These are phyloP conservation scores for Aspergillus flavus DNA, from an alignment of 2,329 filamentous ascomycete genomes.

Conservation along the genomic window DNA sequence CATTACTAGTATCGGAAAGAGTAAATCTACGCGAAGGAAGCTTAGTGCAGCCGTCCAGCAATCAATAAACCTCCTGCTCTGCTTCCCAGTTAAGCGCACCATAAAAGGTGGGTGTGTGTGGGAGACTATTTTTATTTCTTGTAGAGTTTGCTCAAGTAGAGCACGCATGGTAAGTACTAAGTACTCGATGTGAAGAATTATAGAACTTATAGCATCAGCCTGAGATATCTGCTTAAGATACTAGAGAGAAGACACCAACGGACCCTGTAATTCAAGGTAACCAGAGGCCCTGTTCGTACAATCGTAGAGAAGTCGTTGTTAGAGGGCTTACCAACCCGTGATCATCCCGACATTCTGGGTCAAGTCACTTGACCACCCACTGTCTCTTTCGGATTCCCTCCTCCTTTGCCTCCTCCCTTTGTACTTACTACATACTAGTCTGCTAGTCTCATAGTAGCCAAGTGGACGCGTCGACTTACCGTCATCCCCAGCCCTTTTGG, in stretches of 20 bases:
- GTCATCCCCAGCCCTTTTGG: neutral
- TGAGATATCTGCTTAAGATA: neutral
- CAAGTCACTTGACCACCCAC: conserved; percentile 1
- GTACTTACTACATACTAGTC: neutral
- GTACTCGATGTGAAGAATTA: neutral
- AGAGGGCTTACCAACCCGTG: neutral
- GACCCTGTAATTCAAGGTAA: neutral
- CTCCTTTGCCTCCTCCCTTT: neutral
- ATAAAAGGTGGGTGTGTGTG: neutral
- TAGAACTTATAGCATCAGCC: neutral
- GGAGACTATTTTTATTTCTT: neutral
- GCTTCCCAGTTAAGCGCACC: neutral
- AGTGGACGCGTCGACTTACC: neutral
- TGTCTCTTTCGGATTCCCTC: neutral
- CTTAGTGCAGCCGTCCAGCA: neutral
- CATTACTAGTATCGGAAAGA: neutral
- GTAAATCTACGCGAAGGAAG: neutral
- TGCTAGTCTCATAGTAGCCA: neutral
- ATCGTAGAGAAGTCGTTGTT: neutral
- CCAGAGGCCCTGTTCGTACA: neutral
- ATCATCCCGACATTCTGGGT: neutral
- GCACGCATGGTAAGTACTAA: neutral
- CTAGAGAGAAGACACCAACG: neutral
- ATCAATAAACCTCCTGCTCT: neutral
- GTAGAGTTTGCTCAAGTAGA: neutral